Conservation (phyloP, 2,329 filamentous ascomycete genomes). For the Pyricularia grisea region DNA sequence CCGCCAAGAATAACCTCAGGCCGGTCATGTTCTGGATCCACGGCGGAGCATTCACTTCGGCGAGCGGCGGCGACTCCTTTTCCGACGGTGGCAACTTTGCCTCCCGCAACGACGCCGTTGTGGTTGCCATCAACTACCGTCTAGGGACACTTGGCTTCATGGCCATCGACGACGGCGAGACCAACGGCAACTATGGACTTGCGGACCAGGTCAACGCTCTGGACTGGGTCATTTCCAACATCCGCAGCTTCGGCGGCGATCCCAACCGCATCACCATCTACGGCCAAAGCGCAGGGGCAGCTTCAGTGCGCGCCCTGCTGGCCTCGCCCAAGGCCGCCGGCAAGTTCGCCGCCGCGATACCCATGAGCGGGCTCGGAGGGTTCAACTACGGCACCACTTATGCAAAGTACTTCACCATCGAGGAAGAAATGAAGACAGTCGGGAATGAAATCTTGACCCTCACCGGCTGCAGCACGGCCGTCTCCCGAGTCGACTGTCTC, state of each 20-base stretch:
- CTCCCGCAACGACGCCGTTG: constrained; percentile 48
- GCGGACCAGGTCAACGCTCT: constrained; percentile 38
- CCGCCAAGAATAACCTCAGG: constrained; percentile 15
- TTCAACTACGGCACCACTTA: constrained; percentile 47
- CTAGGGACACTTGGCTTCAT: constrained; percentile 49
- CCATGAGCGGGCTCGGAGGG: constrained; percentile 29
- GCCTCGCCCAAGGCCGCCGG: constrained; percentile 35
- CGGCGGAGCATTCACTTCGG: constrained; percentile 46
- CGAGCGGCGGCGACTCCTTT: constrained; percentile 26
- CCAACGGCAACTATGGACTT: constrained; percentile 39
- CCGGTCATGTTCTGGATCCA: constrained; percentile 30
- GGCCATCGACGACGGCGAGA: constrained; percentile 35
- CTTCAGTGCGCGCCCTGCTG: constrained; percentile 39
- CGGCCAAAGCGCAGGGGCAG: constrained; percentile 44
- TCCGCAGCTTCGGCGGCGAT: constrained; percentile 45
- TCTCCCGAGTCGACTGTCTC: constrained; percentile 43
- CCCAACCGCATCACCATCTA: constrained; percentile 46
- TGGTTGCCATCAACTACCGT: constrained; percentile 52
- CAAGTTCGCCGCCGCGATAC: constrained; percentile 38
- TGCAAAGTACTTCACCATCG: constrained; percentile 47
- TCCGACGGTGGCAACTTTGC: constrained; percentile 47
- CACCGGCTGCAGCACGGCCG: constrained; percentile 39
- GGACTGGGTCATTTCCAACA: constrained; percentile 41
- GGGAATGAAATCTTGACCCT: constrained; percentile 40
- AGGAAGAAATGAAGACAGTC: constrained; percentile 35